Conservation (phyloP, 257 asterid genomes). For the Primulina huaijiensis region DNA sequence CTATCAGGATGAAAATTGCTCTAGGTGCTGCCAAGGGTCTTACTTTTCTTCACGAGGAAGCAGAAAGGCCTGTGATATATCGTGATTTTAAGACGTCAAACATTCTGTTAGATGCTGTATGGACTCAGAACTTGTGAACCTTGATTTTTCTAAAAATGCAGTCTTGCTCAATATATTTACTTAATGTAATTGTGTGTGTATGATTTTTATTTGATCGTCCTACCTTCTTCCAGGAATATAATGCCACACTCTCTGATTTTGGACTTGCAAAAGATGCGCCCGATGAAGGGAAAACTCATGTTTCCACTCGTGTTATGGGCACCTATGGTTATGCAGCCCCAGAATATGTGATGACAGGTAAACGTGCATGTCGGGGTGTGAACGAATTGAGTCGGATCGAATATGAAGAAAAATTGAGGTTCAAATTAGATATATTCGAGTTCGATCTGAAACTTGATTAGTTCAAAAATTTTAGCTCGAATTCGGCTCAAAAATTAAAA, state of each 20-base stretch:
- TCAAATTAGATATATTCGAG: too few relatives aligned
- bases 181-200: background rate
- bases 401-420: too few relatives aligned
- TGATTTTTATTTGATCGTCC: slow-evolving; percentile 5
- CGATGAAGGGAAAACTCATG: slow-evolving; percentile 93
- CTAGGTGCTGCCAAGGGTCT: slow-evolving; percentile 97
- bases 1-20: slow-evolving; percentile 95
- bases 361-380: background rate
- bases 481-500: too few relatives aligned
- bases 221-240: slow-evolving; percentile 63
- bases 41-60: slow-evolving; percentile 95
- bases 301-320: slow-evolving; percentile 98
- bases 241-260: slow-evolving; percentile 94
- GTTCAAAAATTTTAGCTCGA: too few relatives aligned
- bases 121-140: slow-evolving; percentile 27
- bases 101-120: slow-evolving; percentile 87
- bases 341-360: slow-evolving; percentile 98
- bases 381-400: too few relatives aligned
- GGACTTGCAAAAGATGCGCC: slow-evolving; percentile 99
- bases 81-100: slow-evolving; percentile 99
- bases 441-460: too few relatives aligned
- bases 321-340: slow-evolving; percentile 99
- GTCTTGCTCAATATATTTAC: background rate
- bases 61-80: slow-evolving; percentile 88
- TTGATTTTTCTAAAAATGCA: slow-evolving; percentile 13